These are phyloP conservation scores for Fusarium multiceps DNA, from an alignment of 2,329 filamentous ascomycete species.

Conservation along the genomic window DNA sequence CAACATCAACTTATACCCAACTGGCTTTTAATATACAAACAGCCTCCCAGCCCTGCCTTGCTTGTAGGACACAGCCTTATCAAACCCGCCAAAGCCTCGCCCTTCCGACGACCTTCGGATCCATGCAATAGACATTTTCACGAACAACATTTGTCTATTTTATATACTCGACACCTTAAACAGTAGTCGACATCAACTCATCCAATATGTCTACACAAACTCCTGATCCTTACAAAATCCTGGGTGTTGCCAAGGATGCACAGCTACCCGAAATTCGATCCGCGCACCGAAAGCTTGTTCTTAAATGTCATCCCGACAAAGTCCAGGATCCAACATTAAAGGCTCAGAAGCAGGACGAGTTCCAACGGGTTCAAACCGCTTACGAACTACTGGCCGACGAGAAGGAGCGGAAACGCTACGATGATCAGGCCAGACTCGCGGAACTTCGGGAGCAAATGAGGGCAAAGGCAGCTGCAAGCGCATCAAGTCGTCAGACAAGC, in stretches of 20 bases:
- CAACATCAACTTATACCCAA: slow-evolving; percentile 36
- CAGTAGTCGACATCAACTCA: slow-evolving; percentile 24
- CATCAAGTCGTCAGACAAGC: slow-evolving; percentile 22
- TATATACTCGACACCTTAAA: slow-evolving; percentile 33
- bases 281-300: slow-evolving; percentile 85
- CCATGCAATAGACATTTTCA: slow-evolving; percentile 41
- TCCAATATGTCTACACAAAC: slow-evolving; percentile 62
- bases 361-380: slow-evolving; percentile 90
- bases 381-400: slow-evolving; percentile 92
- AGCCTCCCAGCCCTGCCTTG: slow-evolving; percentile 38
- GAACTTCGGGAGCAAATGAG: slow-evolving; percentile 69
- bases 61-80: slow-evolving; percentile 42
- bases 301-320: slow-evolving; percentile 93
- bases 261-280: slow-evolving; percentile 77
- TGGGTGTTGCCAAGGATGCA: slow-evolving; percentile 80
- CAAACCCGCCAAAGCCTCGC: slow-evolving; percentile 37
- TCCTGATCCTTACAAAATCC: slow-evolving; percentile 81
- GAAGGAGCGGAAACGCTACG: slow-evolving; percentile 76
- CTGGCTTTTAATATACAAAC: slow-evolving; percentile 42
- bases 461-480: slow-evolving; percentile 49
- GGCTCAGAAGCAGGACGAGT: slow-evolving; percentile 83
- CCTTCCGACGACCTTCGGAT: slow-evolving; percentile 39
- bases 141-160: slow-evolving; percentile 13
- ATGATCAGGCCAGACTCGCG: slow-evolving; percentile 76
- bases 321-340: slow-evolving; percentile 82